Evolutionary conservation across 78 protist genomes (phyloP), one percentile per base, ranked within the genome.

Genomic region (Dictyostelium capitatum): DNA sequence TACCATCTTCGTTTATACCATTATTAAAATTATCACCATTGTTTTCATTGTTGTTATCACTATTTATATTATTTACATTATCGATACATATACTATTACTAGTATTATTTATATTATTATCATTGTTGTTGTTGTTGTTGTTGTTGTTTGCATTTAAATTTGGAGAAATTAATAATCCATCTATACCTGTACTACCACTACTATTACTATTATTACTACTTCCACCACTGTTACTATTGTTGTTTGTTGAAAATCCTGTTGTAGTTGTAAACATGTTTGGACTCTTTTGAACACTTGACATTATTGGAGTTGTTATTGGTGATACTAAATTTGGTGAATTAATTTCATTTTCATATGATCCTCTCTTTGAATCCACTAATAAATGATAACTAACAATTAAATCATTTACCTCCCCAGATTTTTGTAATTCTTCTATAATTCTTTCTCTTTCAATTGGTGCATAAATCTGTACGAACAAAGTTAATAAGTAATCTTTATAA

Each of bases 301-400:
- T 43, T 17, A 43, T 43, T 43, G 79, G 79, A 19, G 79, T 72
- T 30, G 48, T 72, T 20, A 20, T 30, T 7, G 79, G 48, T 72
- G 79, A 72, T 1, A 37, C 20, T n/a, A 30, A 25, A 69, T 83
- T 69, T 28, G 46, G 80, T 50, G 77, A 56, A 23, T 23, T 28
- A 12, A 46, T 37, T 53, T 90, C 85, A 32, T 70, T 30, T 28
- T 82, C 65, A 80, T 75, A 81, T 23, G 83, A 69, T 4, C 59
- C 75, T 51, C 69, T 90, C 51, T 90, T 90, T 12, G 43, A 32
- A 46, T 90, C 95, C 15, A 25, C 17, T n/a, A 90, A 48, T 46
- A 90, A 37, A 69, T 90, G 95, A 77, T 90, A 90, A 17, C 89
- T 32, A 41, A 90, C 89, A 19, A 90, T 82, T 17, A 43, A 79